Base-by-base conservation (phyloP, 169 alveolate genomes). In the Eimeria tenella region DNA sequence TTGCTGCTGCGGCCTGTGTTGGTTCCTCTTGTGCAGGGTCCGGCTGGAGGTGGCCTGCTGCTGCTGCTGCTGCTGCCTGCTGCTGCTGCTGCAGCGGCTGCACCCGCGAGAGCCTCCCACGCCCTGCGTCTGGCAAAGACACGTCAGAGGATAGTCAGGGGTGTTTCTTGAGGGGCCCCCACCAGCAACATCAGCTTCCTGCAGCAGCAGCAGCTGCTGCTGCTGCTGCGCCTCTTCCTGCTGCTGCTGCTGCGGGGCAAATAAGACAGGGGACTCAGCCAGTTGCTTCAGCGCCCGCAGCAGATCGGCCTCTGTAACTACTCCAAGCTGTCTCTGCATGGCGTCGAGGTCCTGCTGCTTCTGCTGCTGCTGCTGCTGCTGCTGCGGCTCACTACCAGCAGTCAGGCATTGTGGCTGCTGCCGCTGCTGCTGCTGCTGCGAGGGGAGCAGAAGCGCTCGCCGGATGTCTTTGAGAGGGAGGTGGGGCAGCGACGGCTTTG, bases 351-450 rank as follows among this genome's bases (percentile, higher is more conserved):
- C 86, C 68, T 77, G 86, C 86, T 49, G 86, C 68, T 77, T 49
- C 68, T 77, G 86, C 42, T 74, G 86, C 25, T 74, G 86, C 79
- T 70, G 82, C 81, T 71, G 82, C 86, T 77, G 86, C 86, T 49
- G 56, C 25, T 10, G 84, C 63, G 23, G 86, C 17, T 77, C 86
- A 19, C 52, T 21, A 1, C 86, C 68, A 15, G 21, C 68, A 7
- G 65, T 19, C 86, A 77, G 55, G 49, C 86, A 77, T 31, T 52
- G 56, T 13, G 25, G 82, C 82, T 71, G 82, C n/a, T 71, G 82
- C 86, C 65, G 86, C 49, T 77, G 86, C 68, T 77, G 86, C 86
- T 77, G 86, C 84, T 77, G 86, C 65, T 77, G 86, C 31, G 86
- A 62, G 50, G 86, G 86, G 4, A 77, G 42, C 86, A 77, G 42